Conservation (phyloP, 2,329 filamentous ascomycete genomes). For the Ophiocordyceps camponoti-leonardi region DNA sequence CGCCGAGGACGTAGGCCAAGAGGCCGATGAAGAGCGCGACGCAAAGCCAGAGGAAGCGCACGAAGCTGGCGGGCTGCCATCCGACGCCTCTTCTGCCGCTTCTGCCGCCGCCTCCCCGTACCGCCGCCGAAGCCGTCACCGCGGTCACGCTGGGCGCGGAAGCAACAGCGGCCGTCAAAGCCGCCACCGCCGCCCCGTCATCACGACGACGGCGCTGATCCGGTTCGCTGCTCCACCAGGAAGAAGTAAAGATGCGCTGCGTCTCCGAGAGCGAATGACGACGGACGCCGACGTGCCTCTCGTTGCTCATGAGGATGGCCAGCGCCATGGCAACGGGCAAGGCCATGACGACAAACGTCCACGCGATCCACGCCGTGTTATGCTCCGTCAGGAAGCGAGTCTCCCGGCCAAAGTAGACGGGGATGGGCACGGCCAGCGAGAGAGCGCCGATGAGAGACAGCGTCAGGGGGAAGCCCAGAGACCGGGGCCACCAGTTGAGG, state of each 20-base stretch:
- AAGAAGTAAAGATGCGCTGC: slow-evolving; percentile 48
- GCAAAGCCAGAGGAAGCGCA: slow-evolving; percentile 55
- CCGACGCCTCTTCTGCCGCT: too few species aligned
- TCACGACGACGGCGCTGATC: slow-evolving; percentile 19
- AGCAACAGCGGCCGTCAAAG: not conserved
- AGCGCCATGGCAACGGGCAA: slow-evolving; percentile 51
- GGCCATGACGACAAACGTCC: slow-evolving; percentile 55
- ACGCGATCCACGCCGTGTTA: slow-evolving; percentile 52
- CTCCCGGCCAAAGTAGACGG: slow-evolving; percentile 37
- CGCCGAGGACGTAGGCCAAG: slow-evolving; percentile 49
- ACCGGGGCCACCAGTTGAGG: slow-evolving; percentile 53
- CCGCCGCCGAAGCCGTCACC: not conserved
- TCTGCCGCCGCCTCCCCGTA: not conserved
- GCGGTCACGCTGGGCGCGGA: slow-evolving; percentile 8
- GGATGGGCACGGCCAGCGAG: slow-evolving; percentile 42
- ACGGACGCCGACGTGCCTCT: slow-evolving; percentile 39
- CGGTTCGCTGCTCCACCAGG: slow-evolving; percentile 46
- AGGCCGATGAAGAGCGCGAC: slow-evolving; percentile 43
- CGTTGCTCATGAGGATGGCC: slow-evolving; percentile 43
- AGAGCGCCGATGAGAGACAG: slow-evolving; percentile 41
- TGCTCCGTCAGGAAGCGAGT: slow-evolving; percentile 36
- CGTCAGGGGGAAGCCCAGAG: slow-evolving; percentile 47
- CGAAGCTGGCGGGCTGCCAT: slow-evolving; percentile 49
- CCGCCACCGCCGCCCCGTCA: slow-evolving; percentile 15
- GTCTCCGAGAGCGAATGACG: slow-evolving; percentile 47